These are phyloP conservation scores for Venturia pyrina DNA, from an alignment of 2,329 filamentous ascomycete genomes.

Conservation along the genomic window DNA sequence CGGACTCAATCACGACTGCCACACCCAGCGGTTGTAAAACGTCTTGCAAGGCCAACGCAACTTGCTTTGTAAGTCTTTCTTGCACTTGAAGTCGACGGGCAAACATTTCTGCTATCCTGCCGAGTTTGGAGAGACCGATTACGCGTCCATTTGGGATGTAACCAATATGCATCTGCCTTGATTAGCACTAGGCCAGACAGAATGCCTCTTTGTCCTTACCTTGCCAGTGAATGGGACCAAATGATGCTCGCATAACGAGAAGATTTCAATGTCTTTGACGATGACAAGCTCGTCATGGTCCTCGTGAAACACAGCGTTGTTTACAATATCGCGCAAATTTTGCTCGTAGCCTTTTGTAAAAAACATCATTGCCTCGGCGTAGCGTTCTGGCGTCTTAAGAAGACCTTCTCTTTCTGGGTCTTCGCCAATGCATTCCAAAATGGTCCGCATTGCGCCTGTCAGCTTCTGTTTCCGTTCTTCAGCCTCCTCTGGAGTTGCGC, in stretches of 20 bases:
- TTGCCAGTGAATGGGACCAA: conserved; percentile 94
- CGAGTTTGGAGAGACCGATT: conserved; percentile 90
- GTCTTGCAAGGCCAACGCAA: conserved; percentile 87
- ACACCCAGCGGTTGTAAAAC: conserved; percentile 90
- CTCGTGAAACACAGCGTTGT: conserved; percentile 89
- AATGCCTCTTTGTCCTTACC: conserved; percentile 37
- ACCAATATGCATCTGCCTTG: conserved; percentile 83
- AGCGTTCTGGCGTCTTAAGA: conserved; percentile 65
- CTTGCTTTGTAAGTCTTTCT: conserved; percentile 90
- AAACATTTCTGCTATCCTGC: conserved; percentile 95
- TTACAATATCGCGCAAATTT: conserved; percentile 84
- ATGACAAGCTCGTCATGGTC: conserved; percentile 96
- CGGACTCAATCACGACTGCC: conserved; percentile 94
- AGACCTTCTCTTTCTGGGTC: conserved; percentile 55
- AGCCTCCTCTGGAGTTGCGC: conserved; percentile 48
- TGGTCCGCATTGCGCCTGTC: conserved; percentile 52
- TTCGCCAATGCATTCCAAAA: conserved; percentile 56
- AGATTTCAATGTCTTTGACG: conserved; percentile 94
- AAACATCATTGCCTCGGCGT: conserved; percentile 90
- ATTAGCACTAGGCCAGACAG: conserved; percentile 8
- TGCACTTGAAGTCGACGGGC: conserved; percentile 88
- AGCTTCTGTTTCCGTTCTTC: conserved; percentile 49
- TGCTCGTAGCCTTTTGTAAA: conserved; percentile 97
- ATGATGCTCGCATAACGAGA: conserved; percentile 92
- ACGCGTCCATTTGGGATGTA: conserved; percentile 91